Evolutionary conservation across 2,329 filamentous ascomycete genomes (phyloP).

Genomic region (Hymenoscyphus fructigenus): DNA sequence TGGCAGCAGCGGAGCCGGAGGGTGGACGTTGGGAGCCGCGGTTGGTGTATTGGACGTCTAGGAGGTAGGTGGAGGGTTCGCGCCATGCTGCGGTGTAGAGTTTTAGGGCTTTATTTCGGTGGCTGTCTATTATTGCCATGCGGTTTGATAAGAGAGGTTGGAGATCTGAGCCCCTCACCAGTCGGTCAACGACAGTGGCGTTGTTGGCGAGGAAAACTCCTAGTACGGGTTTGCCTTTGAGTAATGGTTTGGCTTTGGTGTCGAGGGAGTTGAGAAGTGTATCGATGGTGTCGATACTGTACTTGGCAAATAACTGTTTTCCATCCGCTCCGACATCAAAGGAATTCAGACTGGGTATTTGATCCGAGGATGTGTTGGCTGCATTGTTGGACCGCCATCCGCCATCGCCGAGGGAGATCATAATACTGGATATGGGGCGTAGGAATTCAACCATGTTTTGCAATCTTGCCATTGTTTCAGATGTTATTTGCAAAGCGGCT

Average conservation of each 20-base stretch:
- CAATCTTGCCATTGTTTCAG: constrained; percentile 81
- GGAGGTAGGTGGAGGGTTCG: constrained; percentile 78
- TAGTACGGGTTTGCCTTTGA: constrained; percentile 75
- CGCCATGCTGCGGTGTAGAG: constrained; percentile 86
- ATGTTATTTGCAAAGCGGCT: constrained; percentile 72
- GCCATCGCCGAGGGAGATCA: constrained; percentile 89
- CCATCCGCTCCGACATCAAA: constrained; percentile 91
- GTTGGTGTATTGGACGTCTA: constrained; percentile 91
- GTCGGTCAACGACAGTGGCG: constrained; percentile 78
- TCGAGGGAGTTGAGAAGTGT: constrained; percentile 74
- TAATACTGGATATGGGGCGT: constrained; percentile 80
- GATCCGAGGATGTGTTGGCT: constrained; percentile 58
- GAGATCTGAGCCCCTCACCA: constrained; percentile 79
- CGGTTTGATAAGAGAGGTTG: constrained; percentile 66
- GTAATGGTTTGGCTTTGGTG: constrained; percentile 66
- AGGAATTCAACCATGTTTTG: constrained; percentile 87
- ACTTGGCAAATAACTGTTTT: constrained; percentile 82
- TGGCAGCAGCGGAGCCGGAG: constrained; percentile 60
- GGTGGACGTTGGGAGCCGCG: constrained; percentile 63
- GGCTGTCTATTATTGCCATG: constrained; percentile 69
- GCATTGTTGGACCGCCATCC: constrained; percentile 70
- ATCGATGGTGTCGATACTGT: constrained; percentile 86
- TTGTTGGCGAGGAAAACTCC: constrained; percentile 93
- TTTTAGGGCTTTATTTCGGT: constrained; percentile 81
- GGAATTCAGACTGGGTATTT: constrained; percentile 68